A percentile compares a stretch with the other conserved stretches of the same genome.
Evolutionary conservation across 441 rosid species (phyloP).

Genomic region (Rhodomyrtus psidioides): DNA sequence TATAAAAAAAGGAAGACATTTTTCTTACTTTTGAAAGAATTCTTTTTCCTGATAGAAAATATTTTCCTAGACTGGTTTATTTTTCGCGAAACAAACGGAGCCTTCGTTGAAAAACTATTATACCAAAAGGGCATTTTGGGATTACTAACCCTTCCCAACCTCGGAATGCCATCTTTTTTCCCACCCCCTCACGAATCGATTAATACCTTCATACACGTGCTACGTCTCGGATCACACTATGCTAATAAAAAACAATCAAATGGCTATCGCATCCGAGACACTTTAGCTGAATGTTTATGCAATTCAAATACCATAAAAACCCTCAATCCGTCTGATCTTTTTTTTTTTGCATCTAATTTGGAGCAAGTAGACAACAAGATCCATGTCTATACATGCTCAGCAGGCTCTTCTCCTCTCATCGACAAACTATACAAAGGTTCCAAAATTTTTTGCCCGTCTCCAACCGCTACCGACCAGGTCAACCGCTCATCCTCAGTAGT

Average conservation of each 20-base stretch:
- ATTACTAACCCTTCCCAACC: background rate
- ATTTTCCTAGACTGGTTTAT: too few species aligned
- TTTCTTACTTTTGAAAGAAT: too few species aligned
- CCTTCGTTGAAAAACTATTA: background rate
- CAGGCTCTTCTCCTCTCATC: background rate
- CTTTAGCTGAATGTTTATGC: background rate
- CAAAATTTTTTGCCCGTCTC: background rate
- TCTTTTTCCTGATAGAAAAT: too few species aligned
- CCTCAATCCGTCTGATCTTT: background rate
- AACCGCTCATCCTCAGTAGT: background rate
- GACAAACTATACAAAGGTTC: background rate
- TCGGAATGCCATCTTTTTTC: background rate
- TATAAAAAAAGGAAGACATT: too few species aligned
- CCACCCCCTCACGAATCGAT: background rate
- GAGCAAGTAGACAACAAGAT: background rate
- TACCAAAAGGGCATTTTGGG: background rate
- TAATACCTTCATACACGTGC: background rate
- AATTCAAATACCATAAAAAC: background rate
- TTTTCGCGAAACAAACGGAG: background rate
- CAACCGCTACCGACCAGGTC: background rate
- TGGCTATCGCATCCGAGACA: background rate
- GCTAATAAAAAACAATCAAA: background rate
- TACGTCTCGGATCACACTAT: background rate
- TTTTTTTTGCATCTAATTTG: background rate
- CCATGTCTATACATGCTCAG: background rate